Evolutionary conservation across 208 protist species (phyloP), one percentile per base, ranked within the genome.

Genomic region (Tritrichomonas musculus): DNA sequence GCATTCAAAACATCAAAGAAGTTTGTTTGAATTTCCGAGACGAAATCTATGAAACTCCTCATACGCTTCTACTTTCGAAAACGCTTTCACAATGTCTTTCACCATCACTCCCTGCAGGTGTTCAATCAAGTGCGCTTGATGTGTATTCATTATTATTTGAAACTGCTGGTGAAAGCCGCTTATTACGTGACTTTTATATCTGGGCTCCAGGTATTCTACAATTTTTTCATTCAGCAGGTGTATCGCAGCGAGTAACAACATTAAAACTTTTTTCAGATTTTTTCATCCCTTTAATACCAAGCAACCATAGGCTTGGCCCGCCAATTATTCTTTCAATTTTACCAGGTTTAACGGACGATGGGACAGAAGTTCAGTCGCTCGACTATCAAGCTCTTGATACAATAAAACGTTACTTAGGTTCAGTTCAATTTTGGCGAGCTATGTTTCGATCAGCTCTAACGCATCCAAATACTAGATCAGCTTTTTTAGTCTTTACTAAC

Each of bases 231-330:
- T 53, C 44, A 17, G 47, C 77, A 39, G 77, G 77, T 27, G 47
- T 88, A 39, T 41, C 77, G 14, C 77, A 88, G 30, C 44, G 77
- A 22, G 0, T 39, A 30, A 44, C 25, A 60, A 47, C 77, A 22
- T 57, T 88, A 39, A 88, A 88, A 47, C 36, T 88, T 57, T 88
- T 88, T 88, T 27, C 41, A 13, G 77, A 88, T 60, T 88, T 88
- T 88, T 88, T 88, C 44, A 9, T 88, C 30, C 77, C 77, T 88
- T 44, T 49, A 88, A 53, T 88, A 39, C 47, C 77, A 39, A 8
- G 5, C 33, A 88, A 88, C 39, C 25, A 20, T 8, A 88, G 47
- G 39, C 14, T 88, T 27, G 77, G 27, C 33, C 77, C 77, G 33
- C 77, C 77, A 14, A 17, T 88, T 2, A 88, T 88, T 39, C 41